Percentiles rank a stretch among this genome's conserved stretches.
Conservation (phyloP, 2,329 filamentous ascomycete genomes). For the Aspergillus quadricinctus region DNA sequence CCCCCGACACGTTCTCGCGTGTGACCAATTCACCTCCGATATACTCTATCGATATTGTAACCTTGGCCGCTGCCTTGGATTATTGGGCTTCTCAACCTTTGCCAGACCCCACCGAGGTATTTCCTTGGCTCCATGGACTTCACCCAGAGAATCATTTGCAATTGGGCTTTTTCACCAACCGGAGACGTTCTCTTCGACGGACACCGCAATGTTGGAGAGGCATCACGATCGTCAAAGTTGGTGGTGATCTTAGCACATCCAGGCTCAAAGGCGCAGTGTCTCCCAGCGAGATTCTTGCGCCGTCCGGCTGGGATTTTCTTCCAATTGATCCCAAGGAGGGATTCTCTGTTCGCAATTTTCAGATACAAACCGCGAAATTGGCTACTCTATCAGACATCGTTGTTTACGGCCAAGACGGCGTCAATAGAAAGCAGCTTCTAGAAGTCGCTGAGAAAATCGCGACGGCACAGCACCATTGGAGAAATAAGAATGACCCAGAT, state of each 20-base stretch:
- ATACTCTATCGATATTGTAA: conserved; percentile 67
- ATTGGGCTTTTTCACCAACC: conserved; percentile 79
- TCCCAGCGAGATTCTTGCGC: conserved; percentile 71
- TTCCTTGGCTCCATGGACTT: conserved; percentile 93
- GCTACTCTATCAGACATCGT: conserved; percentile 88
- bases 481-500: conserved; percentile 57
- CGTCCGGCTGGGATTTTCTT: conserved; percentile 60
- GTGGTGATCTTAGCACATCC: conserved; percentile 67
- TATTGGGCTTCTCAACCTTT: conserved; percentile 73
- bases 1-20: conserved; percentile 61
- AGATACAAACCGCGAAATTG: conserved; percentile 87
- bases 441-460: conserved; percentile 62
- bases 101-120: conserved; percentile 79
- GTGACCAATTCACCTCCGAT: conserved; percentile 56
- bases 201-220: conserved; percentile 73
- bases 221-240: conserved; percentile 82
- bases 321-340: conserved; percentile 83
- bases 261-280: conserved; percentile 84
- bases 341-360: conserved; percentile 95
- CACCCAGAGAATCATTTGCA: conserved; percentile 87
- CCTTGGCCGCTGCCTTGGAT: conserved; percentile 69
- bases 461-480: conserved; percentile 71
- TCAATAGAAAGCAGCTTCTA: conserved; percentile 60
- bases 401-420: conserved; percentile 74
- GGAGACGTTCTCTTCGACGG: conserved; percentile 65